These are phyloP conservation scores for Neonectria coccinea DNA, from an alignment of 2,329 filamentous ascomycete species.

Conservation along the genomic window DNA sequence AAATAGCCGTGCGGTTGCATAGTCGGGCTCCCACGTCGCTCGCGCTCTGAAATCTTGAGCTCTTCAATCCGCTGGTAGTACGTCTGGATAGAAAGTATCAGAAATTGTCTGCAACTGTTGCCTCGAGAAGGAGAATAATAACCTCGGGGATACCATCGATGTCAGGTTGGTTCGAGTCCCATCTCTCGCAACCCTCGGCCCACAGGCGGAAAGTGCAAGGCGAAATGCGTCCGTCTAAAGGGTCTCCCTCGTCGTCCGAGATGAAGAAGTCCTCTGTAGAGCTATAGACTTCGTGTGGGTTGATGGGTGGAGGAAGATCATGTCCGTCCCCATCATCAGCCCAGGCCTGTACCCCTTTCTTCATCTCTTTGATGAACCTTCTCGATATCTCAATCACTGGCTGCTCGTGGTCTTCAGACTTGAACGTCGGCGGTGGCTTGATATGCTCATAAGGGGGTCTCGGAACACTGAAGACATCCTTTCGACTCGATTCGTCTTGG, in stretches of 20 bases:
- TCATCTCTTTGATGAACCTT: neutral
- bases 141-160: conserved; percentile 23
- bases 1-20: neutral
- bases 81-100: conserved; percentile 4
- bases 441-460: conserved; percentile 29
- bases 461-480: conserved; percentile 20
- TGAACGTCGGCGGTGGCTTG: conserved; percentile 1
- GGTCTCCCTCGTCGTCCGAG: conserved; percentile 56
- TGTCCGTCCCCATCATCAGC: neutral
- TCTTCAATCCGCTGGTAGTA: conserved; percentile 15
- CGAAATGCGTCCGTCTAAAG: conserved; percentile 52
- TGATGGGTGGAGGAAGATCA: neutral
- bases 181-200: conserved; percentile 51
- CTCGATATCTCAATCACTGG: neutral
- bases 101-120: neutral
- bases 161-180: conserved; percentile 37
- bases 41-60: neutral
- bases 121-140: neutral
- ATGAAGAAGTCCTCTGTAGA: conserved; percentile 41
- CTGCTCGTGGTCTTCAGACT: conserved; percentile 5
- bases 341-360: neutral
- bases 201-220: conserved; percentile 56
- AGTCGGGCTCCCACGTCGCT: neutral
- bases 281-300: neutral
- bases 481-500: neutral